A percentile compares a stretch with the other conserved stretches of the same genome.
Evolutionary conservation across 83 land plant species (phyloP).

Genomic region (Isoetes engelmannii): DNA sequence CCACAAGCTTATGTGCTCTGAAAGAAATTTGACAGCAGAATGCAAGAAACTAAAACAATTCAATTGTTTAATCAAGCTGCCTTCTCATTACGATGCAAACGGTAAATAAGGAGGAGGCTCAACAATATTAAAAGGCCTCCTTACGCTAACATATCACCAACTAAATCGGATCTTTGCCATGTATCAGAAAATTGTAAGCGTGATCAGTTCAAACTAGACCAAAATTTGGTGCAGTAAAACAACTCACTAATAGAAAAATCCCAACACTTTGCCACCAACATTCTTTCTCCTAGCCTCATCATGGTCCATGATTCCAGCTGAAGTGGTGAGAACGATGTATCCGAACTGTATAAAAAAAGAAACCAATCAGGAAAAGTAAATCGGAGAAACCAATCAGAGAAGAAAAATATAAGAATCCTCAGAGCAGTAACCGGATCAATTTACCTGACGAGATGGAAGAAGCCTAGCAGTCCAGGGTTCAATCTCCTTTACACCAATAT

Average conservation of each 20-base stretch:
- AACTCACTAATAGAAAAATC: slow-evolving; percentile 1
- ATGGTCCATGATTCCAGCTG: slow-evolving; percentile 6
- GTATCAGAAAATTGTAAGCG: too few species aligned
- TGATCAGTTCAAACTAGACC: too few species aligned
- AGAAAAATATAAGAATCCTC: neutral
- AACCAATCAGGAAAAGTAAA: neutral
- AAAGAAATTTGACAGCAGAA: too few species aligned
- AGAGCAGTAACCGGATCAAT: neutral
- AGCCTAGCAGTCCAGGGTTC: slow-evolving; percentile 9
- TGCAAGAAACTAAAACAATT: too few species aligned
- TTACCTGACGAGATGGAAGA: neutral
- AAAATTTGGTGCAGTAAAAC: too few species aligned
- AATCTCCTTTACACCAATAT: slow-evolving; percentile 6
- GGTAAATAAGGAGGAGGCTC: too few species aligned
- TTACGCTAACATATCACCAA: too few species aligned
- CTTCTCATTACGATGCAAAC: too few species aligned
- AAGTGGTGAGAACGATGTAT: slow-evolving; percentile 7
- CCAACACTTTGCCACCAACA: slow-evolving; percentile 8
- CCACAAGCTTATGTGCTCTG: too few species aligned
- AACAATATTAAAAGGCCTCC: too few species aligned
- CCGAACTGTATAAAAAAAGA: slow-evolving; percentile 3
- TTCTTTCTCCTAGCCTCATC: slow-evolving; percentile 4
- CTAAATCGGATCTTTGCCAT: too few species aligned
- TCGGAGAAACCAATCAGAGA: neutral
- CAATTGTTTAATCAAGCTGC: too few species aligned